A percentile compares a stretch with the other conserved stretches of the same genome.
phyloP scores from a whole-genome alignment of 495 filamentous ascomycete genomes.

The Rhypophila decipiens region DNA sequence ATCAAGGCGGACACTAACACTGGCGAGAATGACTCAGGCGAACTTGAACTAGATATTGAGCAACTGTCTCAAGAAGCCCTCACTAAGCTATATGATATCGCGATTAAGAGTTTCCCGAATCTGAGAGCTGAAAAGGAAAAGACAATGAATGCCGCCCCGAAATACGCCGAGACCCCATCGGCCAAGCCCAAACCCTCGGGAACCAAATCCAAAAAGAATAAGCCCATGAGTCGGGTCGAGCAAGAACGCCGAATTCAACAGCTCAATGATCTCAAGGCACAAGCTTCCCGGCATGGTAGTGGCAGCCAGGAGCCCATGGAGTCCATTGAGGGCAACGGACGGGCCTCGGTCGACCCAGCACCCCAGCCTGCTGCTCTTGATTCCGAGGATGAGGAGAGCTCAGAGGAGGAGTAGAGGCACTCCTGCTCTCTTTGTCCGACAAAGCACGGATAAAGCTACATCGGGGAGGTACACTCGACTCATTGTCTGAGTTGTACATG shows the following conservation, averaged over 20 bases:
- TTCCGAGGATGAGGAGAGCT: constrained; percentile 30
- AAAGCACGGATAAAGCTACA: no score
- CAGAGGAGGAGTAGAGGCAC: constrained; percentile 28
- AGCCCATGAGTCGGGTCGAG: constrained; percentile 93
- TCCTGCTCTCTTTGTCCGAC: background rate
- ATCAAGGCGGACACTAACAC: constrained; percentile 82
- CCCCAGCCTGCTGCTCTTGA: constrained; percentile 16
- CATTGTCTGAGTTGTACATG: no score
- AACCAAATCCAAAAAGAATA: constrained; percentile 88
- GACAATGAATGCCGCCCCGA: constrained; percentile 17
- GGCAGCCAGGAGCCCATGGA: constrained; percentile 44
- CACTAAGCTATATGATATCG: constrained; percentile 66
- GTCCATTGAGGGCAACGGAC: constrained; percentile 29
- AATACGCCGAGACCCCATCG: constrained; percentile 26
- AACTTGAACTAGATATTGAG: constrained; percentile 90
- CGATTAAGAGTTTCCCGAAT: constrained; percentile 59
- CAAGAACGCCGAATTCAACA: constrained; percentile 83
- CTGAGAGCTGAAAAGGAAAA: constrained; percentile 35
- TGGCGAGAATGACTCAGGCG: constrained; percentile 72
- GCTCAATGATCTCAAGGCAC: constrained; percentile 55
- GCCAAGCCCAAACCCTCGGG: constrained; percentile 40
- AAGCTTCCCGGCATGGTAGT: constrained; percentile 37
- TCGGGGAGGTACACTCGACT: no score
- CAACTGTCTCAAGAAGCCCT: constrained; percentile 69
- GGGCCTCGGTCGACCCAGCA: constrained; percentile 10